Evolutionary conservation across 1,284 basidiomycete species (phyloP).

Genomic region (Malassezia sp.): DNA sequence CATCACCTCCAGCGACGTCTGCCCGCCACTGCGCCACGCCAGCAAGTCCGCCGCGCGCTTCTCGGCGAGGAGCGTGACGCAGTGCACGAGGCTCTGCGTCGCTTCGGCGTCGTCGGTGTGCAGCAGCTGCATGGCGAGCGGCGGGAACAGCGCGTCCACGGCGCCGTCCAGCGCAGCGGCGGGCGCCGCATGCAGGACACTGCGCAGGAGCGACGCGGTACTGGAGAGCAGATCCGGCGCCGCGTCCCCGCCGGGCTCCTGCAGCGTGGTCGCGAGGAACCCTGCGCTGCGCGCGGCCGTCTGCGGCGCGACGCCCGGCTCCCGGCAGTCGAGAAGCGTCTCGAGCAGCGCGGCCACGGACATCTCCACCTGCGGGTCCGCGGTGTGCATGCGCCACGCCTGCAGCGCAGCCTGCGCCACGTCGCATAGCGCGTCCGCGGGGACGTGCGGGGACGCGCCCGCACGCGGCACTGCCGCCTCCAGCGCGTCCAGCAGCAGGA

Average conservation of each 20-base stretch:
- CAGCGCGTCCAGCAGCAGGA: conserved; percentile 75
- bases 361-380: conserved; percentile 55
- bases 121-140: conserved; percentile 19
- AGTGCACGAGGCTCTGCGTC: conserved; percentile 64
- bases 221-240: conserved; percentile 20
- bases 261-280: conserved; percentile 51
- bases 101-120: conserved; percentile 28
- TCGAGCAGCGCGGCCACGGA: conserved; percentile 69
- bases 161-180: conserved; percentile 69
- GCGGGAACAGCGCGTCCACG: conserved; percentile 25
- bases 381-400: conserved; percentile 57
- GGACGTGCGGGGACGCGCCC: conserved; percentile 46
- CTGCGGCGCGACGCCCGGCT: conserved; percentile 63
- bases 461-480: conserved; percentile 57
- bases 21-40: conserved; percentile 48
- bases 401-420: conserved; percentile 53
- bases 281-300: conserved; percentile 59
- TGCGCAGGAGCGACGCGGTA: conserved; percentile 59
- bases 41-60: conserved; percentile 73
- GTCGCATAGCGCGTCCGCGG: conserved; percentile 15
- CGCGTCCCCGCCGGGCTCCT: conserved; percentile 14
- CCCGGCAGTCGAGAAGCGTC: conserved; percentile 50
- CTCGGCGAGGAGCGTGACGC: conserved; percentile 70
- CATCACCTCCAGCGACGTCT: conserved; percentile 23
- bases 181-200: conserved; percentile 59